Evolutionary conservation across 495 filamentous ascomycete species (phyloP), one percentile per base, ranked within the genome.

Genomic region (Amphirosellinia nigrospora): DNA sequence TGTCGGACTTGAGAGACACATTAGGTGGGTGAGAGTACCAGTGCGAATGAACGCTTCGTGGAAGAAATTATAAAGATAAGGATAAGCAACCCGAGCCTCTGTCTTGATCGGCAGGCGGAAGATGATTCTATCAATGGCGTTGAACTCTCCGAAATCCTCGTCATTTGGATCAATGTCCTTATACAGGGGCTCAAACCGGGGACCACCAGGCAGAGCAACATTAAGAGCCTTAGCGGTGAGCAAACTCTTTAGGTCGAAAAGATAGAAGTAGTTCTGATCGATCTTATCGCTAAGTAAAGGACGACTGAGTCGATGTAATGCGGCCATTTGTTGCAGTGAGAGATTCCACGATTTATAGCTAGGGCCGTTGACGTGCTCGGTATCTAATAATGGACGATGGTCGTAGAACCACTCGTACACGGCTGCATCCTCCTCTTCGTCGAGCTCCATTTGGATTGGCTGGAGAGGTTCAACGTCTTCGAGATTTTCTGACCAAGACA

Each of bases 111-210:
- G 96, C 45, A 92, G 89, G 60, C 96, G 91, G 86, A 99, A 99
- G 74, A 99, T 99, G 80, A 99, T 99, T 70, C 96, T 93, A 78
- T 98, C 95, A 77, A 99, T 99, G 55, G 95, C 96, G 75, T 99
- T 99, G 88, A 99, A 99, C 80, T 99, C 96, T 77, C 96, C 96
- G 81, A 99, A 99, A 77, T 99, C 96, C 80, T 99, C 96, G 75
- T 98, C 94, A 75, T 99, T 98, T 38, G 96, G 96, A 77, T 99
- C 95, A 59, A 99, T 93, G 72, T 99, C 96, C 81, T 99, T 99
- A 85, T 98, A 99, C 13, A 99, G 81, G 19, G 96, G 96, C 82
- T 99, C 96, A 66, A 99, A 99, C 48, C 96, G 90, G 71, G 96
- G 96, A 43, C 96, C 96, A 78, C 96, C 96, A 16, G 96, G 96